Conservation (phyloP, 2,329 filamentous ascomycete species). For the Hymenoscyphus repandus region DNA sequence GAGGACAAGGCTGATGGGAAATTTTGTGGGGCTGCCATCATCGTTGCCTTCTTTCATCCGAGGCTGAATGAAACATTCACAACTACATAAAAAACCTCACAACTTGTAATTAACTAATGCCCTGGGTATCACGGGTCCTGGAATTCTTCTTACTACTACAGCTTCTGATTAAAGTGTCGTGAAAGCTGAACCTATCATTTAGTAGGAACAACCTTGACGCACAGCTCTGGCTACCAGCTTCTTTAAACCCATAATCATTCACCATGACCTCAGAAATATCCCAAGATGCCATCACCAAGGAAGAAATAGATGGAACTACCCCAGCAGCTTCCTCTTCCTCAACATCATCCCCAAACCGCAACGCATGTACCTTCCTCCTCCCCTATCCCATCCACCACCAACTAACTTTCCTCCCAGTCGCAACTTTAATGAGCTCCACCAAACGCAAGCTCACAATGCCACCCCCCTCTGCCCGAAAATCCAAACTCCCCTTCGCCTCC, state of each 20-base stretch:
- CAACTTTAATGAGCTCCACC: conserved; percentile 43
- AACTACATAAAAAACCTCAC: too few relatives aligned
- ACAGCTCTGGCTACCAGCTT: too few relatives aligned
- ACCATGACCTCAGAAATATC: neutral
- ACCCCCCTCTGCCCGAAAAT: conserved; percentile 10
- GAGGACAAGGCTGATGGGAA: too few relatives aligned
- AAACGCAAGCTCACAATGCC: conserved; percentile 18
- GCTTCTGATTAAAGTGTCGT: too few relatives aligned
- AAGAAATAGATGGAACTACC: conserved; percentile 37
- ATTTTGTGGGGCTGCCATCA: too few relatives aligned
- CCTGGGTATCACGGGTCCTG: too few relatives aligned
- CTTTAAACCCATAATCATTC: neutral
- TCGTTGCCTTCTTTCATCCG: too few relatives aligned
- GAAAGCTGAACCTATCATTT: too few relatives aligned
- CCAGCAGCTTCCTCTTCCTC: conserved; percentile 23
- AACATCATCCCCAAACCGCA: conserved; percentile 26
- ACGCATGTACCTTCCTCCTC: conserved; percentile 37
- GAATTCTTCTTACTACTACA: too few relatives aligned
- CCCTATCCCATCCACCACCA: neutral
- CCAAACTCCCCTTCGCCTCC: conserved; percentile 33
- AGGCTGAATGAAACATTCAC: too few relatives aligned
- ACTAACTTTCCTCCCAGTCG: conserved; percentile 33
- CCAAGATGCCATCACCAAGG: conserved; percentile 38
- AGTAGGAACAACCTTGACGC: too few relatives aligned
- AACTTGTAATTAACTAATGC: too few relatives aligned